Conservation (phyloP, 1,139 yeast species). For the Nakaseomyces nivariensis region DNA sequence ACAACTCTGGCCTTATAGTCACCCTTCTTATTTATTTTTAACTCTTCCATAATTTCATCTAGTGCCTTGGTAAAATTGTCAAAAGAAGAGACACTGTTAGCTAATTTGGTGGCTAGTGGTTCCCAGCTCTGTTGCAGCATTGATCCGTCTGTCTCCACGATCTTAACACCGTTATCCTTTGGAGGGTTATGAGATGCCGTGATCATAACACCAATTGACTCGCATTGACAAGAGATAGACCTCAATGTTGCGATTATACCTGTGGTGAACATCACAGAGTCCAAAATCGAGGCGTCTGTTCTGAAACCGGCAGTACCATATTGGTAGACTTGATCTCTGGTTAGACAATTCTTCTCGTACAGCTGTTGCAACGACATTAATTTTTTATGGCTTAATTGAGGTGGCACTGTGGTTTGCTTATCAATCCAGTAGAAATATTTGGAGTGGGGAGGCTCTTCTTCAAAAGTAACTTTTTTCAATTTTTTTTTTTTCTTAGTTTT, state of each 20-base stretch:
- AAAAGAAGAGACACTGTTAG: constrained; percentile 45
- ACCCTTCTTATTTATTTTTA: constrained; percentile 34
- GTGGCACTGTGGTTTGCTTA: not conserved
- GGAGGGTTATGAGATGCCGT: constrained; percentile 98
- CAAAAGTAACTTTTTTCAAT: no score
- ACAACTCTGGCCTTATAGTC: constrained; percentile 31
- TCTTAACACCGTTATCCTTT: constrained; percentile 88
- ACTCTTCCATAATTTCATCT: constrained; percentile 27
- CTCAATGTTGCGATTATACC: constrained; percentile 77
- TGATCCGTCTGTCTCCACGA: constrained; percentile 88
- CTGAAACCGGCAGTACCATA: constrained; percentile 99
- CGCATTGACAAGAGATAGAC: constrained; percentile 42
- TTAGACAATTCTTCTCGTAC: constrained; percentile 12
- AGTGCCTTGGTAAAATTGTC: constrained; percentile 25
- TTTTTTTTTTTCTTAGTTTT: not conserved
- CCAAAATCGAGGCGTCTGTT: constrained; percentile 58
- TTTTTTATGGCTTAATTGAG: not conserved
- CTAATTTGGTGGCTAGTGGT: constrained; percentile 63
- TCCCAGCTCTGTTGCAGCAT: constrained; percentile 90
- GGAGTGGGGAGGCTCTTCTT: no score
- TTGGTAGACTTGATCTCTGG: constrained; percentile 39
- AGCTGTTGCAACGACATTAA: not conserved
- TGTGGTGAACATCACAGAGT: constrained; percentile 75
- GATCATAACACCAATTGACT: constrained; percentile 82
- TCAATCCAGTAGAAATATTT: no score